Conservation (phyloP, 805 yeast species). For the baker's yeast (Saccharomyces cerevisiae) region DNA sequence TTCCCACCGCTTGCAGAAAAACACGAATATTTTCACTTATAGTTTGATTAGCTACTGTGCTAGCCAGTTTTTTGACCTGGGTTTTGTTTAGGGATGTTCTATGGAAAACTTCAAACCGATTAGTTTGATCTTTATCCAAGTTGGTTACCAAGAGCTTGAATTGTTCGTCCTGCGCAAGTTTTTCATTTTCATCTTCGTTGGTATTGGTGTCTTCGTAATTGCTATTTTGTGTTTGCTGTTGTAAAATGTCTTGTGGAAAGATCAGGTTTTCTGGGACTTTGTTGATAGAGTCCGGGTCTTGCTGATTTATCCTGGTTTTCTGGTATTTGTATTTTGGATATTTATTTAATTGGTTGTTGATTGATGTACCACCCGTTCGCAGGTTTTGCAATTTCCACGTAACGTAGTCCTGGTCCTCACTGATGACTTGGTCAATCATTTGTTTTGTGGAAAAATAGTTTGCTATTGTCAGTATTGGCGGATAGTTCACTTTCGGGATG, state of each 20-base stretch:
- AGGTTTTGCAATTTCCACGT: constrained; percentile 25
- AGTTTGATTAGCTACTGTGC: constrained; percentile 69
- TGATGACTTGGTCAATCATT: constrained; percentile 27
- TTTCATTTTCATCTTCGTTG: not conserved
- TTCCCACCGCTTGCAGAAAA: constrained; percentile 77
- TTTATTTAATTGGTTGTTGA: not conserved
- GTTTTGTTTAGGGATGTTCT: constrained; percentile 66
- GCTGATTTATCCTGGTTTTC: constrained; percentile 1
- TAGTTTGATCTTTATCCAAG: constrained; percentile 75
- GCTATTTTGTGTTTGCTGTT: not conserved
- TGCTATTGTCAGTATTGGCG: constrained; percentile 21
- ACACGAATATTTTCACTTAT: constrained; percentile 74
- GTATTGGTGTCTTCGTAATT: not conserved
- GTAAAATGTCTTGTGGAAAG: constrained; percentile 23
- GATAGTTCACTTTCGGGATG: constrained; percentile 25
- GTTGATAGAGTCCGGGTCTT: constrained; percentile 11
- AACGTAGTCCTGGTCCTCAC: constrained; percentile 30
- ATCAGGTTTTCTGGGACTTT: constrained; percentile 19
- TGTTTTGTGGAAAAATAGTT: constrained; percentile 27
- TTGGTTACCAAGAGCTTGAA: constrained; percentile 58
- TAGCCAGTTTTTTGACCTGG: constrained; percentile 74
- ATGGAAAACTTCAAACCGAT: constrained; percentile 77
- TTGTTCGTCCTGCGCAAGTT: constrained; percentile 44
- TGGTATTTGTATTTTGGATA: not conserved
- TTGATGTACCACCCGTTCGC: constrained; percentile 27